Evolutionary conservation across 2,329 filamentous ascomycete genomes (phyloP).

Genomic region (Chaetomium sp.): DNA sequence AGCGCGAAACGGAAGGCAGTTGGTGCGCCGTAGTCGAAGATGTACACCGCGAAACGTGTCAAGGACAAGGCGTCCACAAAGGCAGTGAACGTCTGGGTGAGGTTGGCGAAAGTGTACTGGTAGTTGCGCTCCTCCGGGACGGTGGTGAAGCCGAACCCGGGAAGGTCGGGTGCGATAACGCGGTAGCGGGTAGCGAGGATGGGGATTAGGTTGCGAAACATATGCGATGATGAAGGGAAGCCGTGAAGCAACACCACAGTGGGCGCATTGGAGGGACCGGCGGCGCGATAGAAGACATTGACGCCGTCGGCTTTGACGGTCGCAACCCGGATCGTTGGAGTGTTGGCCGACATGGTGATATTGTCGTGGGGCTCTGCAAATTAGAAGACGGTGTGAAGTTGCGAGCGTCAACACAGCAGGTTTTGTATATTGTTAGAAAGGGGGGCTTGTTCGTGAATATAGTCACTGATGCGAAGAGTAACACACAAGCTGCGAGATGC

Average conservation of each 20-base stretch:
- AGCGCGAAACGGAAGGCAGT: slow-evolving; percentile 48
- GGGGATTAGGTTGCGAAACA: slow-evolving; percentile 40
- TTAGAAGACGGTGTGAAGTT: background rate
- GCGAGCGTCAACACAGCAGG: background rate
- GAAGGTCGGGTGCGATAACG: slow-evolving; percentile 51
- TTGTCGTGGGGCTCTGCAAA: background rate
- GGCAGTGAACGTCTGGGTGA: slow-evolving; percentile 40
- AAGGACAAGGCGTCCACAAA: slow-evolving; percentile 45
- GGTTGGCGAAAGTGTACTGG: slow-evolving; percentile 47
- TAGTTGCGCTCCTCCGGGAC: slow-evolving; percentile 37
- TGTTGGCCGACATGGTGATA: background rate
- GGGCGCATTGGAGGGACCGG: slow-evolving; percentile 28
- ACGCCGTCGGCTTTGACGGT: slow-evolving; percentile 30
- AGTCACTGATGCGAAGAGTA: background rate
- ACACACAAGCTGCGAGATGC: no score
- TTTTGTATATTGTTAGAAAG: no score
- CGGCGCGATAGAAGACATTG: slow-evolving; percentile 36
- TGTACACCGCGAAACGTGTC: slow-evolving; percentile 46
- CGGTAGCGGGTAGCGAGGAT: slow-evolving; percentile 33
- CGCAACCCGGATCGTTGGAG: slow-evolving; percentile 12
- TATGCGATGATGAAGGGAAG: slow-evolving; percentile 38
- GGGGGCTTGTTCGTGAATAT: no score
- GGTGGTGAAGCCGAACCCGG: slow-evolving; percentile 53
- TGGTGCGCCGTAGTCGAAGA: slow-evolving; percentile 59
- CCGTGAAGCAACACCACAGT: slow-evolving; percentile 40